Base-by-base conservation (phyloP, 495 filamentous ascomycete species). In the Astrothelium subdiscretum region DNA sequence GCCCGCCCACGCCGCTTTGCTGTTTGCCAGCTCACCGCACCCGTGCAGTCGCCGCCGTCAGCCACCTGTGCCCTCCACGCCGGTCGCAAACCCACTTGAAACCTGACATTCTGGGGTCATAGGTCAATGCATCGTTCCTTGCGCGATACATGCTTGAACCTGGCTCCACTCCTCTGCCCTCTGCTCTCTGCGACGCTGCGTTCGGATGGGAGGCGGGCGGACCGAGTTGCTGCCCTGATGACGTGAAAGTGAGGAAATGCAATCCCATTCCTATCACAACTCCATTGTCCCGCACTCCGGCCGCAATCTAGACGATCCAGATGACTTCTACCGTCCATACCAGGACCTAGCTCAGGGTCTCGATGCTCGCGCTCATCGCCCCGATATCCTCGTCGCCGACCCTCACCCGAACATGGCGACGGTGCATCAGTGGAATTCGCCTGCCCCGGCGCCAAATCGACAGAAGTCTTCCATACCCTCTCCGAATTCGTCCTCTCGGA, bases 321-420 rank as follows among this genome's bases (percentile, higher is more conserved):
- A 59, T 59, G 57, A 32, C 57, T 59, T 59, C 31, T 59, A 59
- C 22, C 57, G 57, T 35, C 57, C 35, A 26, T 42, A 59, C 57
- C 57, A 35, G 13, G 31, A 35, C 31, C 57, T 42, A 42, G 31
- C 57, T 5, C 31, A 42, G 35, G 35, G 31, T 12, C 35, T 59
- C 31, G 57, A 59, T 18, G 31, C 31, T 42, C 35, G 57, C 57
- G 8, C 57, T 4, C 57, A 59, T n/a, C 57, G 12, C 22, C 57
- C 57, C n/a, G 57, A 35, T n/a, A 42, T 42, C 12, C 24, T 42
- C 12, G 31, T 42, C 24, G 57, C 31, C 18, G 57, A 42, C 35
- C 31, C 35, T 12, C n/a, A 26, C 57, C 10, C n/a, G 6, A 35
- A 22, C 5, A 59, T 59, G 57, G 57, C 57, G 27, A 59, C 57